Conservation (phyloP, 2,329 filamentous ascomycete genomes). For the Colletotrichum euphorbiae region DNA sequence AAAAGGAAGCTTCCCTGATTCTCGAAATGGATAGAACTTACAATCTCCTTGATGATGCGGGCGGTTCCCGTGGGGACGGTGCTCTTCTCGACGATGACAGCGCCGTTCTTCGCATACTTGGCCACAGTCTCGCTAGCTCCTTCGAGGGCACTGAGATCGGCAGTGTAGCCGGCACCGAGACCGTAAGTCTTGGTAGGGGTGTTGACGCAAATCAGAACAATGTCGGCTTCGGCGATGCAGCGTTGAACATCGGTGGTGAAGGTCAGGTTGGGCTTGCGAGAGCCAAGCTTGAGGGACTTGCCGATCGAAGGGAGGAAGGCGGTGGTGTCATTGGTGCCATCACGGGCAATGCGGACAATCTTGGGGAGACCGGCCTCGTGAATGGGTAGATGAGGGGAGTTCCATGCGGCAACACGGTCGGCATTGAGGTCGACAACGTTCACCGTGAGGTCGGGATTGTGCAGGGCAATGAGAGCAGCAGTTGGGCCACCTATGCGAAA, state of each 20-base stretch:
- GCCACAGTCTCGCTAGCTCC: conserved; percentile 76
- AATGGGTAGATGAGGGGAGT: conserved; percentile 78
- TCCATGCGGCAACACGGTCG: conserved; percentile 76
- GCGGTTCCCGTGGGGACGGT: conserved; percentile 83
- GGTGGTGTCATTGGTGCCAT: conserved; percentile 62
- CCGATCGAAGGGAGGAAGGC: conserved; percentile 53
- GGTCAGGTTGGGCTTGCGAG: conserved; percentile 73
- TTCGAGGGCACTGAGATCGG: conserved; percentile 79
- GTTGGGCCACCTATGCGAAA: conserved; percentile 73
- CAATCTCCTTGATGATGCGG: conserved; percentile 75
- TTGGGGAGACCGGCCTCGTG: conserved; percentile 79
- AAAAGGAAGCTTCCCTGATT: not conserved
- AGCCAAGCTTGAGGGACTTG: conserved; percentile 50
- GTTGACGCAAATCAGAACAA: conserved; percentile 82
- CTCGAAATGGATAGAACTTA: conserved; percentile 51
- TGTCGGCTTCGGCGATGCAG: conserved; percentile 74
- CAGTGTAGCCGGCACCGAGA: conserved; percentile 75
- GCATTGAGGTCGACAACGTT: conserved; percentile 80
- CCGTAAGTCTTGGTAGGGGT: conserved; percentile 82
- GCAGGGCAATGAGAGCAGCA: conserved; percentile 77
- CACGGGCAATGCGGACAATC: conserved; percentile 73
- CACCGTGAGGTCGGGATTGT: conserved; percentile 77
- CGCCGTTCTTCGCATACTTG: conserved; percentile 71
- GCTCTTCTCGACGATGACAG: conserved; percentile 85
- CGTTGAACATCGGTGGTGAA: conserved; percentile 76